phyloP scores from a whole-genome alignment of 495 filamentous ascomycete genomes.

The Penicillium angulare region DNA sequence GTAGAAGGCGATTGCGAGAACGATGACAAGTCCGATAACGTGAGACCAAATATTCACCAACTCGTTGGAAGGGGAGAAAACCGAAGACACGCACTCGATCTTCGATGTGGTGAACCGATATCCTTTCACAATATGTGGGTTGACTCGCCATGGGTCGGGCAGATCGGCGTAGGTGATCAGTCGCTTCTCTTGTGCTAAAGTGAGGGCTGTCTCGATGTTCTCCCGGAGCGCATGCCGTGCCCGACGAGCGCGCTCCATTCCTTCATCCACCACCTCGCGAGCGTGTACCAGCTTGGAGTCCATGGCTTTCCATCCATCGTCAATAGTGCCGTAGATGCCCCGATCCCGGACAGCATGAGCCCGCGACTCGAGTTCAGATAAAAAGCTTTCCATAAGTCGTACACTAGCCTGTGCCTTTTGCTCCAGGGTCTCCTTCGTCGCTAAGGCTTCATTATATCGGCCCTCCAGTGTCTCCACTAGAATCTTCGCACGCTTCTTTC shows the following conservation, averaged over 20 bases:
- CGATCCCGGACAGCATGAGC: constrained; percentile 72
- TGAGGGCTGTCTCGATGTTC: constrained; percentile 75
- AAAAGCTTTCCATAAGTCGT: constrained; percentile 76
- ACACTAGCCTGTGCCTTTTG: constrained; percentile 89
- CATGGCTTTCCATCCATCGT: constrained; percentile 67
- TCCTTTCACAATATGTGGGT: constrained; percentile 85
- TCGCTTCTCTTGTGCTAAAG: constrained; percentile 74
- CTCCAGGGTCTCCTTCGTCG: constrained; percentile 79
- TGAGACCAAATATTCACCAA: constrained; percentile 98
- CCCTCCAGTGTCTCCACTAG: constrained; percentile 93
- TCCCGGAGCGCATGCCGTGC: constrained; percentile 76
- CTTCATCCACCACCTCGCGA: constrained; percentile 78
- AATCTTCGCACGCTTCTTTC: constrained; percentile 77
- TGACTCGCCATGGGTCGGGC: constrained; percentile 89
- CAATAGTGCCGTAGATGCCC: constrained; percentile 58
- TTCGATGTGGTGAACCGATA: constrained; percentile 94
- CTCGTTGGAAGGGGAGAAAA: constrained; percentile 86
- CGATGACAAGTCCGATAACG: constrained; percentile 77
- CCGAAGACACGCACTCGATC: constrained; percentile 77
- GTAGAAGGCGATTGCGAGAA: constrained; percentile 90
- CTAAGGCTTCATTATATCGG: constrained; percentile 84
- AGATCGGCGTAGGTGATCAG: constrained; percentile 87
- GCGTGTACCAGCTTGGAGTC: constrained; percentile 74
- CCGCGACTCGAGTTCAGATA: constrained; percentile 78
- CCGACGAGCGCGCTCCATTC: constrained; percentile 72